A percentile compares a stretch with the other conserved stretches of the same genome.
Evolutionary conservation across 495 filamentous ascomycete genomes (phyloP).

Genomic region (Halenospora varia): DNA sequence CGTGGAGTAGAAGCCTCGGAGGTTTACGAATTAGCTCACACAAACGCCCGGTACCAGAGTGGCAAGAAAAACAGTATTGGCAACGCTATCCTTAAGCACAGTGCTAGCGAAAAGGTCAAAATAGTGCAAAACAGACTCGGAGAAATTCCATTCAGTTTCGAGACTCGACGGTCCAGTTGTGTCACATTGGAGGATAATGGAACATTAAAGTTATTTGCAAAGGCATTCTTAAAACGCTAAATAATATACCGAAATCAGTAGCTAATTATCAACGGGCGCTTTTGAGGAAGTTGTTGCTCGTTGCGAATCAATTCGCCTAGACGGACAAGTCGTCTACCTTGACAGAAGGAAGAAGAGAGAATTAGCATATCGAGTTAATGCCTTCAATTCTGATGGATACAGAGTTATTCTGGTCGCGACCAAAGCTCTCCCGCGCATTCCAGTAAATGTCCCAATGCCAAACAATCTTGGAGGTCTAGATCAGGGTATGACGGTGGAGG

Average conservation of each 20-base stretch:
- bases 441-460: too few relatives aligned
- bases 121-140: not conserved
- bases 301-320: not conserved
- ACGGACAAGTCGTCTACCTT: not conserved
- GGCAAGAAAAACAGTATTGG: slow-evolving; percentile 13
- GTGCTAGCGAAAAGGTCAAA: not conserved
- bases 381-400: slow-evolving; percentile 4
- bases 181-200: not conserved
- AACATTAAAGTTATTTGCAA: not conserved
- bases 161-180: slow-evolving; percentile 4
- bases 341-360: not conserved
- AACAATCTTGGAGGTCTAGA: not conserved
- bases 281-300: slow-evolving; percentile 3
- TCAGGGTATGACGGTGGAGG: not conserved
- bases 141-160: slow-evolving; percentile 9
- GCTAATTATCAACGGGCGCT: too few relatives aligned
- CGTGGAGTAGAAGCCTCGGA: not conserved
- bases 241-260: too few relatives aligned
- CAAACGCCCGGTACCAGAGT: slow-evolving; percentile 2
- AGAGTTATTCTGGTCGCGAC: slow-evolving; percentile 4
- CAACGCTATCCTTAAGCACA: not conserved
- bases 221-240: too few relatives aligned
- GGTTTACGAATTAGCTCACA: not conserved
- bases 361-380: not conserved
- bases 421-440: not conserved